Evolutionary conservation across 1,284 basidiomycete species (phyloP).

Genomic region (Boletus calvinii): DNA sequence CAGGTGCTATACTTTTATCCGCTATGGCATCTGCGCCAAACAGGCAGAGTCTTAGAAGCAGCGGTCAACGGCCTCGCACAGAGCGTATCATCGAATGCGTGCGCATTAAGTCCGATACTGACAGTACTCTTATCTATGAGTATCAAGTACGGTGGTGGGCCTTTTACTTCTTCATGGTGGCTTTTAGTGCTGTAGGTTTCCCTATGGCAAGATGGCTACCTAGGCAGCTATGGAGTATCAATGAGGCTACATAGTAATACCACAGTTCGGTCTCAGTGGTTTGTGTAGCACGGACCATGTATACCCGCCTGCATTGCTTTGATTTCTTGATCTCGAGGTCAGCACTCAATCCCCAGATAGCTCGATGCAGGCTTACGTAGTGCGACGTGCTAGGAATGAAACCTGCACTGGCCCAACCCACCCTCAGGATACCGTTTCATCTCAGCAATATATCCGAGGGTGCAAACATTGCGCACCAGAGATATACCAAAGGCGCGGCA

Average conservation of each 20-base stretch:
- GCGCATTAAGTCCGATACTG: neutral
- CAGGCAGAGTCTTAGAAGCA: neutral
- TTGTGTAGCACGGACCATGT: neutral
- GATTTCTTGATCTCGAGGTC: constrained; percentile 14
- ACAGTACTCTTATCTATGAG: neutral
- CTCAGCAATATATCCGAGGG: neutral
- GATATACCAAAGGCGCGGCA: constrained; percentile 26
- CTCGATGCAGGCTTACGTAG: constrained; percentile 22
- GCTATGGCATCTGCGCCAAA: neutral
- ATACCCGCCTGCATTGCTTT: constrained; percentile 23
- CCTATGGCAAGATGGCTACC: neutral
- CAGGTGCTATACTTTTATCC: too few species aligned
- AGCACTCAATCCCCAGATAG: neutral
- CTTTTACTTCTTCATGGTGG: neutral
- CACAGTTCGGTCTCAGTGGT: neutral
- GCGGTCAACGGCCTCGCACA: neutral
- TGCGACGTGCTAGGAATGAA: constrained; percentile 35
- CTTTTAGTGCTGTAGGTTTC: neutral
- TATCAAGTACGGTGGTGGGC: neutral
- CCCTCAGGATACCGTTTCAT: constrained; percentile 16
- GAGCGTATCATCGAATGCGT: neutral
- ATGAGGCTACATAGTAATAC: neutral
- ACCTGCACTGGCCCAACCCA: constrained; percentile 32
- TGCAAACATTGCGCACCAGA: neutral
- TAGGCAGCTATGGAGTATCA: neutral